Percentiles rank a stretch among this genome's conserved stretches.
These are phyloP conservation scores for Ophiostoma pallidulum DNA, from an alignment of 2,329 filamentous ascomycete genomes.

Conservation along the genomic window DNA sequence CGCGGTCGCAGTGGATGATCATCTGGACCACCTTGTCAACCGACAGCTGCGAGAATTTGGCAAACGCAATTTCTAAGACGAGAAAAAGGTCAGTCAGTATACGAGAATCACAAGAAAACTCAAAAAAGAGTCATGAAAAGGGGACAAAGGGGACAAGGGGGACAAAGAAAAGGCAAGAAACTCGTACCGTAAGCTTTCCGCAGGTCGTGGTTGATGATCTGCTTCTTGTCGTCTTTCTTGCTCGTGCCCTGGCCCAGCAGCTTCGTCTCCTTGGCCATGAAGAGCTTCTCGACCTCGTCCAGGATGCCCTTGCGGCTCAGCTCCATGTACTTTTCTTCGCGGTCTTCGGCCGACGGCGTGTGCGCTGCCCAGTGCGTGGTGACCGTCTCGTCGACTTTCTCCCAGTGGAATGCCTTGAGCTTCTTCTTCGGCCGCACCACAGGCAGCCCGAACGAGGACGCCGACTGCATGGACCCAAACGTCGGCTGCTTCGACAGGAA, in stretches of 20 bases:
- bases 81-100: constrained; percentile 20
- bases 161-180: no score
- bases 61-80: constrained; percentile 67
- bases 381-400: constrained; percentile 89
- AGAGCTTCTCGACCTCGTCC: constrained; percentile 94
- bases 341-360: constrained; percentile 73
- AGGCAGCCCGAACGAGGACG: constrained; percentile 54
- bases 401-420: constrained; percentile 98
- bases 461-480: constrained; percentile 37
- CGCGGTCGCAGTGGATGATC: constrained; percentile 90
- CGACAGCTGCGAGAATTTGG: constrained; percentile 80
- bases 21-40: constrained; percentile 81
- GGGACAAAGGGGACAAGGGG: no score
- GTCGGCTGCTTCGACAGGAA: constrained; percentile 60
- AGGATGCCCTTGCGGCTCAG: constrained; percentile 89
- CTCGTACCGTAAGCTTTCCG: constrained; percentile 70
- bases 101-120: no score
- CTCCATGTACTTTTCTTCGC: constrained; percentile 93
- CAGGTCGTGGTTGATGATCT: constrained; percentile 85
- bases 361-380: constrained; percentile 90
- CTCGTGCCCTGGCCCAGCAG: constrained; percentile 60
- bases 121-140: no score
- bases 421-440: constrained; percentile 95
- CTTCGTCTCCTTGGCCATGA: constrained; percentile 95
- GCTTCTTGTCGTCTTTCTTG: constrained; percentile 93